Evolutionary conservation across 768 basidiomycete species (phyloP), one percentile per base, ranked within the genome.

Genomic region (Suillus lakei): DNA sequence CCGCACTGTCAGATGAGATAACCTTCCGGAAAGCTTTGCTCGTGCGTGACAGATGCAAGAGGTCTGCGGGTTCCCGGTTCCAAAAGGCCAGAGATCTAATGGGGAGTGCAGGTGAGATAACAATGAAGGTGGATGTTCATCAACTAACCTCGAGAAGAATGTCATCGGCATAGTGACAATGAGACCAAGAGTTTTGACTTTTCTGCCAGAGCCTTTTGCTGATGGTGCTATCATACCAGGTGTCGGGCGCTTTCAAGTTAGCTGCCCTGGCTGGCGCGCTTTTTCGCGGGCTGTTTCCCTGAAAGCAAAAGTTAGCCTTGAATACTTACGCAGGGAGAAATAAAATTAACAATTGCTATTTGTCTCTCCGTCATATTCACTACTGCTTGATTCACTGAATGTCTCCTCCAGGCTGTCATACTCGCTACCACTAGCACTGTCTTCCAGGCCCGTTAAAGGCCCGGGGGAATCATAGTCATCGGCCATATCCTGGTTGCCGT

Each of bases 1-100:
- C 67, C n/a, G 71, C 64, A 18, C 36, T 53, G 0, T 63, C 62
- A 13, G 71, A 67, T 51, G 74, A 59, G 12, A 81, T 69, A 21
- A 74, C 62, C 5, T 28, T 34, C 18, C 79, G 77, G 34, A 79
- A 70, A 1, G 41, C 61, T 56, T 72, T 76, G 58, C 62, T 75
- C 13, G 74, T 74, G 34, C 77, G 73, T 16, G 70, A 64, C 6
- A 80, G 71, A 18, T 64, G 41, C 43, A 80, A 64, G 21, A 81
- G 64, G 65, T 79, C 80, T 16, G 66, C 46, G 9, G 80, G 80
- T 9, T 53, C 64, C 16, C 12, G 80, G 80, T 9, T 53, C 64
- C 16, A 80, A 69, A 43, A 72, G 70, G 0, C 53, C 48, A 32
- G 74, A 72, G 32, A 80, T 75, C 79, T 77, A 23, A 7, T 4